phyloP scores from a whole-genome alignment of 495 filamentous ascomycete genomes.

The Aspergillus mulundensis region DNA sequence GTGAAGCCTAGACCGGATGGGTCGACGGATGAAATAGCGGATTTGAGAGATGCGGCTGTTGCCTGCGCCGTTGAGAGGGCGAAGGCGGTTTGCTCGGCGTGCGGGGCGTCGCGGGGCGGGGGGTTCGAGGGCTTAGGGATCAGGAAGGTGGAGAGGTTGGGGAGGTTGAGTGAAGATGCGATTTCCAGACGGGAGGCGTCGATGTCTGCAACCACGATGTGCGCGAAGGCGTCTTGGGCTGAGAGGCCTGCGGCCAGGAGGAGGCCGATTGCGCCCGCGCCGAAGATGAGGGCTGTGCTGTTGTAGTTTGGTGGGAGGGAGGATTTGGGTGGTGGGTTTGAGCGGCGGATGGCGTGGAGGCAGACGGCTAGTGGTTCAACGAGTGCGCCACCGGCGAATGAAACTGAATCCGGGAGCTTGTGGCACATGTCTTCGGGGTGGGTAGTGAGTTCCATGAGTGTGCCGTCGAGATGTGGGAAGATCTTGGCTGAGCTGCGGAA shows the following conservation, averaged over 20 bases:
- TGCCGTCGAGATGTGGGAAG: constrained; percentile 78
- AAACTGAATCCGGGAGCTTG: constrained; percentile 59
- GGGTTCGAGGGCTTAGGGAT: constrained; percentile 48
- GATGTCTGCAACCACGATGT: constrained; percentile 78
- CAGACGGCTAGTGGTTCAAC: constrained; percentile 78
- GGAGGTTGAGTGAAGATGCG: constrained; percentile 62
- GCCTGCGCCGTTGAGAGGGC: constrained; percentile 37
- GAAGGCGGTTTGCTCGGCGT: constrained; percentile 37
- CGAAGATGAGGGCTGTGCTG: constrained; percentile 66
- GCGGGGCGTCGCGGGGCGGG: constrained; percentile 36
- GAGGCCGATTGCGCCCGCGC: constrained; percentile 76
- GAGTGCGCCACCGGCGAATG: constrained; percentile 66
- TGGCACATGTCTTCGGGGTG: constrained; percentile 57
- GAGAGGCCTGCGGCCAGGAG: constrained; percentile 60
- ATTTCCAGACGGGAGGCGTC: constrained; percentile 67
- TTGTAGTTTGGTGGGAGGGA: constrained; percentile 30
- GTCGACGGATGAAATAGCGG: constrained; percentile 22
- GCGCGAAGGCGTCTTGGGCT: constrained; percentile 61
- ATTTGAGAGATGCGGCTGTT: constrained; percentile 40
- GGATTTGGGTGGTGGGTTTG: constrained; percentile 41
- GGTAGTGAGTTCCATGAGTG: constrained; percentile 72
- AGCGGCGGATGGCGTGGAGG: constrained; percentile 66
- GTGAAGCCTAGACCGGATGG: constrained; percentile 63
- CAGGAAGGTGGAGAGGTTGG: constrained; percentile 54
- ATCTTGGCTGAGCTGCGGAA: constrained; percentile 77